Conservation (phyloP, 768 basidiomycete genomes). For the Neoboletus subvelutipes region DNA sequence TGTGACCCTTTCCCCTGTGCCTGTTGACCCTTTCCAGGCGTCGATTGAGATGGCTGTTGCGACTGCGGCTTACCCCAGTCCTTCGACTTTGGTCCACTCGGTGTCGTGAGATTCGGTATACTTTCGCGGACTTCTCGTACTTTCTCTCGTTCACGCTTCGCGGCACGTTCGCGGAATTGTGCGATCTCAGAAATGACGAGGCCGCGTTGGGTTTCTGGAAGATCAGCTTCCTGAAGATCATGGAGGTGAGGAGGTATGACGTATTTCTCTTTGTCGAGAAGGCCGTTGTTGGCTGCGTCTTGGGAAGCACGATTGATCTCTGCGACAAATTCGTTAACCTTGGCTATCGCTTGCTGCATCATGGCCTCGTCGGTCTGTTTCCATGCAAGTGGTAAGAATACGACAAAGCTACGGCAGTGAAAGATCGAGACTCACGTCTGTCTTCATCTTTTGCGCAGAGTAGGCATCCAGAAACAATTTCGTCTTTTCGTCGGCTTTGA, state of each 20-base stretch:
- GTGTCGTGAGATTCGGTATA: conserved; percentile 48
- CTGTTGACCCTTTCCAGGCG: conserved; percentile 41
- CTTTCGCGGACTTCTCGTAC: conserved; percentile 69
- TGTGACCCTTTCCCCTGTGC: conserved; percentile 69
- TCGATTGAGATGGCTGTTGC: conserved; percentile 37
- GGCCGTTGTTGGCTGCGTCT: conserved; percentile 72
- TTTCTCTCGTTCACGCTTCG: conserved; percentile 89
- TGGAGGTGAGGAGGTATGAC: conserved; percentile 94
- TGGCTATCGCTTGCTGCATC: conserved; percentile 59
- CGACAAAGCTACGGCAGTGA: not conserved
- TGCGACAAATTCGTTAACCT: conserved; percentile 61
- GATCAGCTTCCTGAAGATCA: conserved; percentile 93
- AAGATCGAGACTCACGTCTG: conserved; percentile 58
- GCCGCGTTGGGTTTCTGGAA: conserved; percentile 90
- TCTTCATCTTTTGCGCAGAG: conserved; percentile 71
- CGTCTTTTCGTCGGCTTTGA: conserved; percentile 97
- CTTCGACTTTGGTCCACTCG: conserved; percentile 73
- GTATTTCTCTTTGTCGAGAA: conserved; percentile 82
- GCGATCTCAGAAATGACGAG: conserved; percentile 96
- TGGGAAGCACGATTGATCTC: conserved; percentile 73
- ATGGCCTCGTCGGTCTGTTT: conserved; percentile 69
- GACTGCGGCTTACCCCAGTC: conserved; percentile 69
- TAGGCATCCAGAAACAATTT: conserved; percentile 85
- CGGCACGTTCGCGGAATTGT: conserved; percentile 91
- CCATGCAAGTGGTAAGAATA: not conserved